Base-by-base conservation (phyloP, 805 yeast species). In the Helenozyma rhizophorensis region DNA sequence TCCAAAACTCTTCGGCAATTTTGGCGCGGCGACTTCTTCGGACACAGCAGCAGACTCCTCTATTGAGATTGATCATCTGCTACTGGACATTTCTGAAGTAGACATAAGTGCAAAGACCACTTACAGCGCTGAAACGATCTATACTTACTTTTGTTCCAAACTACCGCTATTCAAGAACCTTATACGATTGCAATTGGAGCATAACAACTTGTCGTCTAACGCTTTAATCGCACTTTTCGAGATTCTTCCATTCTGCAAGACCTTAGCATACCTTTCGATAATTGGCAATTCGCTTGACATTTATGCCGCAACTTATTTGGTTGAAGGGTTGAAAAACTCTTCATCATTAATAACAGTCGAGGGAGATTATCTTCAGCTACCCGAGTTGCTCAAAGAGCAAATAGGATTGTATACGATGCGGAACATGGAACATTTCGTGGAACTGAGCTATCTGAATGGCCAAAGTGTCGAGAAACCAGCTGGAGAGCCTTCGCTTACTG, bases 401-500 rank as follows among this genome's bases (percentile, higher is more conserved):
- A 74, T 88, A 37, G 93, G 94, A 1, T 69, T 84, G 27, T 79
- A 83, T 46, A 74, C 93, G 29, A 80, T 89, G 80, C 74, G 82
- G 47, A 89, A 89, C 55, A 80, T 88, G 81, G 87, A 82, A 54
- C 46, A 61, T 14, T 65, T 71, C 32, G 58, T 80, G 34, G 28
- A 34, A 5, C 29, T 26, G 16, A 29, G 21, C n/a, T 23, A 21
- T 14, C 19, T 39, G 51, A 4, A 42, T 56, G 17, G 50, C 62
- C 3, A 62, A 59, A 37, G 39, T 54, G 22, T 50, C 21, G 62
- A 60, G 31, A 54, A 59, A 27, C 63, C 70, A 34, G 62, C 58
- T 27, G 55, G 61, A 55, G 57, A 48, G 52, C 60, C 47, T 55
- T 8, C 80, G 4, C 45, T 53, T 9, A 42, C 59, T 1, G 54